Percentiles rank a stretch among this genome's conserved stretches.
Conservation (phyloP, 148 eudicot species). For the Agrostemma githago region DNA sequence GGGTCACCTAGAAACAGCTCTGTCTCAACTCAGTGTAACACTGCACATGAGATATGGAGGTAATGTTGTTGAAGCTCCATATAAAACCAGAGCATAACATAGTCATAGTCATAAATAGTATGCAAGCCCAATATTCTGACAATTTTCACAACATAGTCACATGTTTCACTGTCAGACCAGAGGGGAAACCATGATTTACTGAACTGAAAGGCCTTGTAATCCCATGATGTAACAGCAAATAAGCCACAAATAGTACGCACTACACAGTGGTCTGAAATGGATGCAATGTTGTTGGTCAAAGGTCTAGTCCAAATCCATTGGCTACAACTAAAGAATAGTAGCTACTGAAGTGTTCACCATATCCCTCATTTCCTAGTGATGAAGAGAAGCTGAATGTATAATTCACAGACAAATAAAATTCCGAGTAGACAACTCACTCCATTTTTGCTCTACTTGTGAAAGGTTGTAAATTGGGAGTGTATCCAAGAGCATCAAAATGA, state of each 20-base stretch:
- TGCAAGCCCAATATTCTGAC: not conserved
- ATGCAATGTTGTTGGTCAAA: not conserved
- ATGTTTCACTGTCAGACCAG: not conserved
- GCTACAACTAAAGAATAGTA: not conserved
- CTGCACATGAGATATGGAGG: not conserved
- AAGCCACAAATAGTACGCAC: not conserved
- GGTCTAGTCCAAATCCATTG: conserved; percentile 1
- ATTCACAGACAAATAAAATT: not conserved
- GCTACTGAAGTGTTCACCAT: not conserved
- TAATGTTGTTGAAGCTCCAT: not conserved
- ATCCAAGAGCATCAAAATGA: not conserved
- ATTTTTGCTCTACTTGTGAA: not conserved
- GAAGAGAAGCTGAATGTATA: not conserved
- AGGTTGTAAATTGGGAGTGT: not conserved
- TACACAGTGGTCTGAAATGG: not conserved
- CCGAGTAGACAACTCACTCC: not conserved
- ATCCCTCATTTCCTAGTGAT: not conserved
- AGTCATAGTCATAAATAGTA: not conserved
- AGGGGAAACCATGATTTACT: not conserved
- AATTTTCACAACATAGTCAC: not conserved
- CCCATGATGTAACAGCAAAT: not conserved
- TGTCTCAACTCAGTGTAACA: no score
- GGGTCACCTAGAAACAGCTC: not conserved
- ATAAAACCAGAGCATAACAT: not conserved
- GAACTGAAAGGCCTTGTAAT: not conserved